Evolutionary conservation across 768 basidiomycete species (phyloP), one percentile per base, ranked within the genome.

Genomic region (Agaricus subrufescens): DNA sequence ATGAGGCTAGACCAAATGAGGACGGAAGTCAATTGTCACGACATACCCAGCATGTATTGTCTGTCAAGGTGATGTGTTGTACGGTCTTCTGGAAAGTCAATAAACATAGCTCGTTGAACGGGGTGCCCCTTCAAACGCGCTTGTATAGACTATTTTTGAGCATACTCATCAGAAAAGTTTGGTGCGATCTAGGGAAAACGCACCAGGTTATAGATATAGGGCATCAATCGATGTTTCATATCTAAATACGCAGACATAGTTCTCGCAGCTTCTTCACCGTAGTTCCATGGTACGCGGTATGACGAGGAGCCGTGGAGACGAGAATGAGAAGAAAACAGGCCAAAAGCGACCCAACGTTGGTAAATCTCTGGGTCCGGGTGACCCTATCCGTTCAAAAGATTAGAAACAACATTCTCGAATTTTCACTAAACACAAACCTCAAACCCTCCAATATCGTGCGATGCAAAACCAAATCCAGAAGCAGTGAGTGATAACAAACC

Each of bases 401-500:
- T 19, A 34, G 34, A 34, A 6, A 34, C 34, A 51, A 43, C 19
- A 30, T 8, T 10, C 31, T 8, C 7, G 15, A 10, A 23, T 5
- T 15, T 27, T 43, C 14, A 6, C 4, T 30, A 50, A 10, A 15
- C n/a, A 60, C 73, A 45, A 46, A 79, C 82, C 73, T 89, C 87
- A 60, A 88, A 90, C 1, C 87, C 87, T 26, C 87, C 88, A 54
- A 91, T 87, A 63, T 91, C 88, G 66, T 87, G 86, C 15, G 84
- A 84, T 6, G 85, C 80, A 68, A 82, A 89, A 0, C 79, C 85
- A 61, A 88, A 91, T 1, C 88, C 87, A 30, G 86, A 87, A 4
- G 77, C 57, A 1, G 84, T 85, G 52, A 89, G 67, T 39, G 83
- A 84, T n/a, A 91, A 69, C 15, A 75, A 74, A 9, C 88, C 87